Evolutionary conservation across 2,329 filamentous ascomycete species (phyloP).

Genomic region (Pseudogymnoascus sp.): DNA sequence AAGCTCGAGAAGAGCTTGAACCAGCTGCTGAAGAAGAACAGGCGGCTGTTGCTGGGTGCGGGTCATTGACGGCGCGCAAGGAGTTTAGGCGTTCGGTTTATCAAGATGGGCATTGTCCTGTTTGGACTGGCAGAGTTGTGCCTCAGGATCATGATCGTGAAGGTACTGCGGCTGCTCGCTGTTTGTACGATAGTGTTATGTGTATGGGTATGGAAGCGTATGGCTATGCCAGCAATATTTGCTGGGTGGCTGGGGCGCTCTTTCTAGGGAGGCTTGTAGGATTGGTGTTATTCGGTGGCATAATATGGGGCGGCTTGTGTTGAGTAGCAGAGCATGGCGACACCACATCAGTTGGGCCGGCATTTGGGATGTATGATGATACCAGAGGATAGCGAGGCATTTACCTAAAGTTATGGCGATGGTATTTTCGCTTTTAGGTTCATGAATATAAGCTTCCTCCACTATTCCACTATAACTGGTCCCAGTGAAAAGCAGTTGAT

Average conservation of each 20-base stretch:
- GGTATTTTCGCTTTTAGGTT: not conserved
- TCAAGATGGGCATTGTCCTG: slow-evolving; percentile 8
- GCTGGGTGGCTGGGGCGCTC: not conserved
- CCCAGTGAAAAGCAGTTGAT: slow-evolving; percentile 1
- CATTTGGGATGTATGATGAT: slow-evolving; percentile 4
- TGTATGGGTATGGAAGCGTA: slow-evolving; percentile 11
- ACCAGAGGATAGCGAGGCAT: not conserved
- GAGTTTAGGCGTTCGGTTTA: slow-evolving; percentile 13
- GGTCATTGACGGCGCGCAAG: slow-evolving; percentile 24
- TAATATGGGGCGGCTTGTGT: slow-evolving; percentile 3
- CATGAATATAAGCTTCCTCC: not conserved
- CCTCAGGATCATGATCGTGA: slow-evolving; percentile 11
- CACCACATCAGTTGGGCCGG: not conserved
- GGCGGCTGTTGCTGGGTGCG: slow-evolving; percentile 41
- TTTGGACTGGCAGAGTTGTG: slow-evolving; percentile 10
- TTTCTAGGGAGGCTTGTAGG: not conserved
- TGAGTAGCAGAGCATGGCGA: not conserved
- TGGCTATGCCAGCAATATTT: slow-evolving; percentile 6
- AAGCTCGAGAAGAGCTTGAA: slow-evolving; percentile 56
- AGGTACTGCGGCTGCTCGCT: not conserved
- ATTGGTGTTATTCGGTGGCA: slow-evolving; percentile 2
- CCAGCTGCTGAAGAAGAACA: slow-evolving; percentile 53
- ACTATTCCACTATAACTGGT: not conserved
- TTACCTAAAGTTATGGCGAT: not conserved
- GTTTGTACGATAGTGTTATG: slow-evolving; percentile 11